Conservation (phyloP, 257 asterid genomes). For the Nicotiana attenuata region DNA sequence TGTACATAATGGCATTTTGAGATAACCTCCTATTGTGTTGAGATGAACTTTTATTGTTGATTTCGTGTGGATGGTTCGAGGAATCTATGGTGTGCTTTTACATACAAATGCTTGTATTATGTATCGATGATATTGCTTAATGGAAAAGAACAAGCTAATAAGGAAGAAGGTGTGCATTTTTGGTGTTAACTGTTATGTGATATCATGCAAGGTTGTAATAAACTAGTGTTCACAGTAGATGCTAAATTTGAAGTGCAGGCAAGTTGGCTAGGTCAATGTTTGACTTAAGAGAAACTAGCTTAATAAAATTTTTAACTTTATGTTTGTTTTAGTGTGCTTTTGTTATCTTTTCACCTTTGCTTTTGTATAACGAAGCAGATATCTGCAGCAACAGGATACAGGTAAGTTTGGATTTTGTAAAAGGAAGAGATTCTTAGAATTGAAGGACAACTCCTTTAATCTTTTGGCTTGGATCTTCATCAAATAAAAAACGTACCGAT, state of each 20-base stretch:
- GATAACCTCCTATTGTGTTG: not conserved
- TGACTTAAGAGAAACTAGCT: not conserved
- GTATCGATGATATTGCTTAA: not conserved
- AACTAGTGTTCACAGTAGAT: not conserved
- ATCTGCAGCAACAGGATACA: not conserved
- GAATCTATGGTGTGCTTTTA: not conserved
- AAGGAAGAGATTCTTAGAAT: not conserved
- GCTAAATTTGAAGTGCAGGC: not conserved
- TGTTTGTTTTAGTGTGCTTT: not conserved
- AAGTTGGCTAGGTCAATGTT: not conserved
- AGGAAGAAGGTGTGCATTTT: not conserved
- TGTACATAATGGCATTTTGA: not conserved
- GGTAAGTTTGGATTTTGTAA: not conserved
- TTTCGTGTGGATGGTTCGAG: not conserved
- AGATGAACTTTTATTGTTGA: not conserved
- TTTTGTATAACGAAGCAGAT: not conserved
- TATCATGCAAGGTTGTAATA: not conserved
- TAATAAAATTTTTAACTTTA: not conserved
- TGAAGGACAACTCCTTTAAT: not conserved
- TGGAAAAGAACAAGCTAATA: not conserved
- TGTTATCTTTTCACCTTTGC: not conserved
- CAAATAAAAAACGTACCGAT: not conserved
- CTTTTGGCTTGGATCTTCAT: not conserved
- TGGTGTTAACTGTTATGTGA: not conserved
- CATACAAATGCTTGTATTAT: not conserved